Evolutionary conservation across 768 basidiomycete genomes (phyloP).

Genomic region (Rhizopogon sp.): DNA sequence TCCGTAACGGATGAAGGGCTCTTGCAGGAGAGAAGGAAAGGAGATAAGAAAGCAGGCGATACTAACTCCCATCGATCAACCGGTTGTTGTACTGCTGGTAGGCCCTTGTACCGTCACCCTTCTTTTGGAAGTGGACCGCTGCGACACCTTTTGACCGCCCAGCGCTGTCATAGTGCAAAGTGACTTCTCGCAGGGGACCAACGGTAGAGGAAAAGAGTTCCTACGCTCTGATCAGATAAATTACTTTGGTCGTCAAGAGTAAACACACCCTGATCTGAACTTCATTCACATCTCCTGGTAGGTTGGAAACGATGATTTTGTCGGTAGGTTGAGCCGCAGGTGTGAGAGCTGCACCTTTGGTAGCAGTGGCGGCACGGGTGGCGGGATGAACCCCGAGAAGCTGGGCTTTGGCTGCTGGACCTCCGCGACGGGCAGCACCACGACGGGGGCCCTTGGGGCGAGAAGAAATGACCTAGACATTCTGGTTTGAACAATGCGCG

Average conservation of each 20-base stretch:
- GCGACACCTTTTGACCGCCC: conserved; percentile 93
- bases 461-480: conserved; percentile 59
- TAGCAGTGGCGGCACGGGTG: conserved; percentile 42
- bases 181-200: conserved; percentile 80
- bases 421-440: conserved; percentile 37
- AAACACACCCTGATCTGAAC: conserved; percentile 76
- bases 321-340: conserved; percentile 45
- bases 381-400: conserved; percentile 51
- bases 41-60: conserved; percentile 41
- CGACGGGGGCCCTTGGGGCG: conserved; percentile 44
- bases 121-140: conserved; percentile 76
- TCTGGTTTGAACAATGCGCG: conserved; percentile 17
- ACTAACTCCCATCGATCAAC: conserved; percentile 99
- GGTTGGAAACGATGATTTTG: conserved; percentile 95
- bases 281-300: conserved; percentile 92
- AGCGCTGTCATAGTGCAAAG: conserved; percentile 75
- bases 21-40: conserved; percentile 26
- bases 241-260: neutral
- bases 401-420: conserved; percentile 44
- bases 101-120: conserved; percentile 89
- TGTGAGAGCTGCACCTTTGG: conserved; percentile 35
- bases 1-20: conserved; percentile 12
- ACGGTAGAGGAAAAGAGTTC: conserved; percentile 91
- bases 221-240: conserved; percentile 35
- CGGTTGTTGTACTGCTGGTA: conserved; percentile 95